Evolutionary conservation across 2,329 filamentous ascomycete genomes (phyloP), one percentile per base, ranked within the genome.

Genomic region (Botrytis tulipae): DNA sequence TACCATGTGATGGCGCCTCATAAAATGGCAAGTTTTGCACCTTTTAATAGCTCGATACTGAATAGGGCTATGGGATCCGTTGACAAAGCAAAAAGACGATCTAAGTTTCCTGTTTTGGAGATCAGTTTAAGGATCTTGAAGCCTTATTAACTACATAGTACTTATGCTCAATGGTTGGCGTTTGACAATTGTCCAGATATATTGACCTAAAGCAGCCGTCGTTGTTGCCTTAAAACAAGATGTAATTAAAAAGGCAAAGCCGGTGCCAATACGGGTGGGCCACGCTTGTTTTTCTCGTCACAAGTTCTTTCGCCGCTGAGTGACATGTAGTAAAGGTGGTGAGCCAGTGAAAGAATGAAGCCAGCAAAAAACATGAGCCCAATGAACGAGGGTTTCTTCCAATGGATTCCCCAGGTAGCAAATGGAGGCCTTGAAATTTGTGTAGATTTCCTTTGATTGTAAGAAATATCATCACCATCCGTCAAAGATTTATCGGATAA

Each of bases 181-280:
- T 67, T 75, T 74, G 8, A 78, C 57, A 12, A 77, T 7, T 8
- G 40, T 74, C 77, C 77, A 78, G 9, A 77, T 72, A 48, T 77
- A 77, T 54, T 78, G 75, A 22, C 72, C 71, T 22, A 76, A 76
- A 32, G 75, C 73, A 22, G 59, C 59, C 25, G 65, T 59, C 20
- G 57, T 71, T 35, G 73, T 73, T 25, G 76, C 73, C 62, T 70
- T 69, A 0, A 78, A 57, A 29, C 54, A 65, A 14, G 76, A 75
- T 29, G 74, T 59, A 18, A 74, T 57, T 6, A 77, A 35, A 54
- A 76, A 76, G 12, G 73, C 70, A 61, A 78, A 73, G 14, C 71
- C 75, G 4, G 74, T 78, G 57, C 77, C 76, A 46, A 77, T 69
- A 48, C 71, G 51, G 8, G 71, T 70, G 12, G 75, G 60, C 73